Conservation (phyloP, 805 yeast species). For the Monosporozyma siamensis region DNA sequence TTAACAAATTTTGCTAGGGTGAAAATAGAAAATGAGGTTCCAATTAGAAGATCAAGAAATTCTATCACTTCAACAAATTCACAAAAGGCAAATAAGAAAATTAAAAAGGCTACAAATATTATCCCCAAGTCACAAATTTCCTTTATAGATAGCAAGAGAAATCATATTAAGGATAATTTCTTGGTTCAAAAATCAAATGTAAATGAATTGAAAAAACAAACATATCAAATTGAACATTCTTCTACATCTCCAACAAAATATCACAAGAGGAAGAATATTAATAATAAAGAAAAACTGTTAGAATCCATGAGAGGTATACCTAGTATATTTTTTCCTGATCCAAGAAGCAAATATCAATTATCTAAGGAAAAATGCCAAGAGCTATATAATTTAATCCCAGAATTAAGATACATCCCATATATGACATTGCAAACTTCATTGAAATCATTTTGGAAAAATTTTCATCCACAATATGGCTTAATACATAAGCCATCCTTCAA, state of each 20-base stretch:
- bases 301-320: conserved; percentile 14
- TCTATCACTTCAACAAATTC: not conserved
- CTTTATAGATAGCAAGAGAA: conserved; percentile 8
- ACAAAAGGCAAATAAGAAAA: not conserved
- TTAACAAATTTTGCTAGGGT: not conserved
- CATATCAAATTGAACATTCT: conserved; percentile 1
- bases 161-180: conserved; percentile 14
- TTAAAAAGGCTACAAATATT: not conserved
- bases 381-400: conserved; percentile 14
- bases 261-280: not conserved
- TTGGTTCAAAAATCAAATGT: conserved; percentile 15
- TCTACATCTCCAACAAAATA: not conserved
- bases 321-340: conserved; percentile 17
- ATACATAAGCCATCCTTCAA: conserved; percentile 41
- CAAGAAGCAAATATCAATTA: conserved; percentile 14
- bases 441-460: conserved; percentile 42
- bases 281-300: conserved; percentile 6
- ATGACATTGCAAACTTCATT: conserved; percentile 14
- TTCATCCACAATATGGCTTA: conserved; percentile 46
- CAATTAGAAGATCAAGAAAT: not conserved
- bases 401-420: conserved; percentile 11
- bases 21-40: not conserved
- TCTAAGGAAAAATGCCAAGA: conserved; percentile 10
- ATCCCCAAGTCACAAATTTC: conserved; percentile 6
- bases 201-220: conserved; percentile 11